phyloP scores from a whole-genome alignment of 768 basidiomycete species.

The Tylopilus felleus region DNA sequence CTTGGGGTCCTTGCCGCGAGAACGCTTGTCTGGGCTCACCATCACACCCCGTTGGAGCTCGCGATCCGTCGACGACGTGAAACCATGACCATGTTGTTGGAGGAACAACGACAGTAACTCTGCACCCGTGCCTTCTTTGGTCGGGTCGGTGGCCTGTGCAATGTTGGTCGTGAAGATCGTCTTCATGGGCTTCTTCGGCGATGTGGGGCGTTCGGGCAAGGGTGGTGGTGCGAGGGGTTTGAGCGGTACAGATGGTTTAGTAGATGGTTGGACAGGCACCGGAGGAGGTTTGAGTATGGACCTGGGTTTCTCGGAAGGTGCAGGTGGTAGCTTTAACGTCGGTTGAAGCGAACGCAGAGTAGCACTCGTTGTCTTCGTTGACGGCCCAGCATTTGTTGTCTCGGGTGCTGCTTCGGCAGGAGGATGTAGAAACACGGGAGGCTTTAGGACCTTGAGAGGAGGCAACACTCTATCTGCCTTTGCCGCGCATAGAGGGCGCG shows the following conservation, averaged over 20 bases:
- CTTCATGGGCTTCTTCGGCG: slow-evolving; percentile 37
- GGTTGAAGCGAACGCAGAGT: slow-evolving; percentile 5
- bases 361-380: slow-evolving; percentile 1
- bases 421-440: slow-evolving; percentile 11
- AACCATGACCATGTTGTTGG: slow-evolving; percentile 41
- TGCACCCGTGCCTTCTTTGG: slow-evolving; percentile 46
- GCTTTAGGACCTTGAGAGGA: slow-evolving; percentile 17
- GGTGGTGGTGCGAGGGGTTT: slow-evolving; percentile 31
- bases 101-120: slow-evolving; percentile 54
- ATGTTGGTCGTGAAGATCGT: slow-evolving; percentile 53
- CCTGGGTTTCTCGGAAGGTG: slow-evolving; percentile 15
- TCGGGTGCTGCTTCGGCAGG: background rate
- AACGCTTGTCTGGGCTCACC: slow-evolving; percentile 56
- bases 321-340: slow-evolving; percentile 5
- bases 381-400: background rate
- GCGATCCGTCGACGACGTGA: slow-evolving; percentile 33
- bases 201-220: slow-evolving; percentile 12
- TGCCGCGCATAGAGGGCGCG: background rate
- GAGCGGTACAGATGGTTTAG: slow-evolving; percentile 15
- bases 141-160: slow-evolving; percentile 50
- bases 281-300: slow-evolving; percentile 30
- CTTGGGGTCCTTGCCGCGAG: slow-evolving; percentile 41
- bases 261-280: slow-evolving; percentile 13
- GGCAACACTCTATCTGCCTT: background rate
- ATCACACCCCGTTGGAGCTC: slow-evolving; percentile 50